Conservation (phyloP, 768 basidiomycete species). For the Kwoniella dejecticola region DNA sequence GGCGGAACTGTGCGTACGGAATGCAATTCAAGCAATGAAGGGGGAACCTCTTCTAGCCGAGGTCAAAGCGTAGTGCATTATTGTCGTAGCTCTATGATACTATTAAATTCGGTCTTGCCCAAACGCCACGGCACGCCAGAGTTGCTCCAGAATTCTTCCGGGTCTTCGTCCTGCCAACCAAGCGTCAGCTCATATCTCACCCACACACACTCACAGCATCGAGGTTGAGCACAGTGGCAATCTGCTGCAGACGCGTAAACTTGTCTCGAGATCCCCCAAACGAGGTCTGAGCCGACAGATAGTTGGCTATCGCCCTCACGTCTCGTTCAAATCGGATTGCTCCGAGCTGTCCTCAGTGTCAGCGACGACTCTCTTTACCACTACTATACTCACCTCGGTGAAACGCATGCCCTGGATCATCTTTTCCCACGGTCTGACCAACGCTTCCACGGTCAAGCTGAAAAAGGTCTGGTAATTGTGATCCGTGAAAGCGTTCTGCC, state of each 20-base stretch:
- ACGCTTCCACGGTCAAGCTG: slow-evolving; percentile 76
- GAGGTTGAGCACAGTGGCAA: slow-evolving; percentile 85
- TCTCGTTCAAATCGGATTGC: slow-evolving; percentile 95
- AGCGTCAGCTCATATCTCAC: neutral
- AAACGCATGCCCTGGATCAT: slow-evolving; percentile 75
- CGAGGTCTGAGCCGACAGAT: slow-evolving; percentile 80
- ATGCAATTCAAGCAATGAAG: slow-evolving; percentile 34
- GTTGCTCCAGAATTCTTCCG: slow-evolving; percentile 89
- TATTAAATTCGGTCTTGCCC: slow-evolving; percentile 42
- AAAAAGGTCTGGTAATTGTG: slow-evolving; percentile 85
- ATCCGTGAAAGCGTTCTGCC: slow-evolving; percentile 86
- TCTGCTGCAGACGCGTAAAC: slow-evolving; percentile 87
- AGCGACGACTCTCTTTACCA: neutral
- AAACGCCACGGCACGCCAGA: slow-evolving; percentile 68
- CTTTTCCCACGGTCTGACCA: slow-evolving; percentile 96
- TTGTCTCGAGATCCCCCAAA: slow-evolving; percentile 92
- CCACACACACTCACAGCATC: slow-evolving; percentile 59
- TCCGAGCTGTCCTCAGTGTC: slow-evolving; percentile 67
- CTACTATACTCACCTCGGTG: slow-evolving; percentile 68
- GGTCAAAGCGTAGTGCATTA: slow-evolving; percentile 27
- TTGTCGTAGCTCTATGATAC: slow-evolving; percentile 38
- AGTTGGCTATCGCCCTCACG: slow-evolving; percentile 76
- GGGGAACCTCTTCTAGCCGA: slow-evolving; percentile 38
- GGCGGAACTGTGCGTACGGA: slow-evolving; percentile 64
- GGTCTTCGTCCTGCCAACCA: slow-evolving; percentile 76